These are phyloP conservation scores for Irpex sp. DNA, from an alignment of 1,284 basidiomycete genomes.

Conservation along the genomic window DNA sequence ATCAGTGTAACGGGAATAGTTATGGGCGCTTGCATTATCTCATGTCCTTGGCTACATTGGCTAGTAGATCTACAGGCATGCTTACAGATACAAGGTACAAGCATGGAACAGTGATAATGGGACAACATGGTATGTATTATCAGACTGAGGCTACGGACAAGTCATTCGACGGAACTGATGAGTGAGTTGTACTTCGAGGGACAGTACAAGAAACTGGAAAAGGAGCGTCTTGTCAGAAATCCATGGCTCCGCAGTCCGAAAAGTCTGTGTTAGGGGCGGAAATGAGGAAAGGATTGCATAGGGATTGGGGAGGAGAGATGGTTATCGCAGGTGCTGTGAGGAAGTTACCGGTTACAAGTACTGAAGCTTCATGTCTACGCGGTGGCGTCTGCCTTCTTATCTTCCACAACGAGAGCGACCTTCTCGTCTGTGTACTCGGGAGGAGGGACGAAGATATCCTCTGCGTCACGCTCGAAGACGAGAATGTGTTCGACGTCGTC, in stretches of 20 bases:
- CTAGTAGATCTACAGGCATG: not conserved
- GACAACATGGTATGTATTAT: not conserved
- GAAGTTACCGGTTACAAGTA: too few relatives aligned
- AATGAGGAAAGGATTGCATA: not conserved
- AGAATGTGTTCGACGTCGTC: constrained; percentile 24
- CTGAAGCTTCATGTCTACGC: not conserved
- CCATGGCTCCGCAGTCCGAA: not conserved
- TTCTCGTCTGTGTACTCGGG: constrained; percentile 55
- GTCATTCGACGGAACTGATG: not conserved
- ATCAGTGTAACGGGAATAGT: not conserved
- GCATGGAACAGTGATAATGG: not conserved
- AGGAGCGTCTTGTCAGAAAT: not conserved
- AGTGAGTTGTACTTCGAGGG: not conserved
- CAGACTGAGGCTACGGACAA: not conserved
- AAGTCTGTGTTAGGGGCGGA: not conserved
- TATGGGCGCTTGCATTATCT: not conserved
- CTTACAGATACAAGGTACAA: not conserved
- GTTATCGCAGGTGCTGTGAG: too few relatives aligned
- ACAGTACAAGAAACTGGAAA: not conserved
- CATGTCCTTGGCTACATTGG: not conserved
- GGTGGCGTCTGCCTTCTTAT: constrained; percentile 19
- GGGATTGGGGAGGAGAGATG: not conserved
- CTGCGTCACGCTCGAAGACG: constrained; percentile 28
- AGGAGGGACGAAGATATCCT: constrained; percentile 40
- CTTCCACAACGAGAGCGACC: constrained; percentile 20